These are phyloP conservation scores for Gastrolobium bilobum DNA, from an alignment of 306 rosid genomes.

Conservation along the genomic window DNA sequence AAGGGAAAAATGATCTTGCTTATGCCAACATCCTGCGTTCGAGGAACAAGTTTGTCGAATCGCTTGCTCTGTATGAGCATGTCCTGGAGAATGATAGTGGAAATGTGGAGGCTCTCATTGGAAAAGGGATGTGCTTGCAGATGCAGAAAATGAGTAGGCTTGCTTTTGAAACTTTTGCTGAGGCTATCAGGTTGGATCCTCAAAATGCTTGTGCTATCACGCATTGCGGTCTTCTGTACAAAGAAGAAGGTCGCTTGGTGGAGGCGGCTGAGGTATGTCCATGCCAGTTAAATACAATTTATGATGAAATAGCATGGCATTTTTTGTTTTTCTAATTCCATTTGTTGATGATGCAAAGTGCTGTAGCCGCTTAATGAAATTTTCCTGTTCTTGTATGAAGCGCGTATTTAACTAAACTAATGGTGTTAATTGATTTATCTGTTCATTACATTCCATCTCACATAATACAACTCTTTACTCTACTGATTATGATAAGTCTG, in stretches of 20 bases:
- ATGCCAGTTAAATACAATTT: slow-evolving; percentile 28
- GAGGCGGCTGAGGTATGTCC: slow-evolving; percentile 96
- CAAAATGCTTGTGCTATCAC: slow-evolving; percentile 90
- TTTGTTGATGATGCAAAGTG: slow-evolving; percentile 18
- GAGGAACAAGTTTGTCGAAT: slow-evolving; percentile 91
- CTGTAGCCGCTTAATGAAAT: not conserved
- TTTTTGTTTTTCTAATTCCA: not conserved
- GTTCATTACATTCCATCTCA: slow-evolving; percentile 17
- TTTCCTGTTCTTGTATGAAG: slow-evolving; percentile 24
- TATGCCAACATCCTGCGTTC: slow-evolving; percentile 87
- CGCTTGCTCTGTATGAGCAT: slow-evolving; percentile 79
- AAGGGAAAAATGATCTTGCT: slow-evolving; percentile 74
- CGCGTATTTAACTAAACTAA: slow-evolving; percentile 6
- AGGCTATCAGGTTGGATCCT: slow-evolving; percentile 83
- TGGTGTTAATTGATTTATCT: slow-evolving; percentile 18
- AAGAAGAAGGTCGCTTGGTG: slow-evolving; percentile 91
- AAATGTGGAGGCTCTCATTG: slow-evolving; percentile 88
- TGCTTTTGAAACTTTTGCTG: slow-evolving; percentile 85
- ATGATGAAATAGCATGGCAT: not conserved
- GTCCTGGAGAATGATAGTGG: slow-evolving; percentile 70
- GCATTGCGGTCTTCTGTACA: slow-evolving; percentile 90
- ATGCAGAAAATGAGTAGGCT: slow-evolving; percentile 92
- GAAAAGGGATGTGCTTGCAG: slow-evolving; percentile 96
- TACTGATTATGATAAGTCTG: not conserved
- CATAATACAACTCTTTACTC: not conserved